These are phyloP conservation scores for Trametes pubescens DNA, from an alignment of 1,284 basidiomycete genomes.

Conservation along the genomic window DNA sequence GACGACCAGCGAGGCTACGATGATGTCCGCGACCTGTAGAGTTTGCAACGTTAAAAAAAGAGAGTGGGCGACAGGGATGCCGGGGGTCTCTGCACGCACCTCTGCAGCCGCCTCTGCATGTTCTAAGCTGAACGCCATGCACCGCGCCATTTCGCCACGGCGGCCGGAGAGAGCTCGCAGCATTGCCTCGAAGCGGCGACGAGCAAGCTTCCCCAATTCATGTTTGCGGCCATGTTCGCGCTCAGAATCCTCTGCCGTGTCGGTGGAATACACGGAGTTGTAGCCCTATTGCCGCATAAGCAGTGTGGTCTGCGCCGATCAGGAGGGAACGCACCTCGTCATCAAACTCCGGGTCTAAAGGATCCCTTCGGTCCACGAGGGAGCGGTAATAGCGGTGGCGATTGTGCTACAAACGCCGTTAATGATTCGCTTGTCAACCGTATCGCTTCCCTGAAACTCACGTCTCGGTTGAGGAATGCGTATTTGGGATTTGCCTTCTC, in stretches of 20 bases:
- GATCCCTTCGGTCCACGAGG: conserved; percentile 71
- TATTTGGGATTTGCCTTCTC: conserved; percentile 87
- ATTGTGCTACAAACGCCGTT: conserved; percentile 63
- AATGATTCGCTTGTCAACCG: neutral
- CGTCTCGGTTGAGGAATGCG: conserved; percentile 78
- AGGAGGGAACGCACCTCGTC: conserved; percentile 73
- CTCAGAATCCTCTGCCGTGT: conserved; percentile 95
- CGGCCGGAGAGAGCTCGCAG: conserved; percentile 87
- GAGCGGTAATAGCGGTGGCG: conserved; percentile 85
- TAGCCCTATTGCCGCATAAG: conserved; percentile 68
- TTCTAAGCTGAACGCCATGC: conserved; percentile 95
- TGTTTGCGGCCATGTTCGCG: conserved; percentile 79
- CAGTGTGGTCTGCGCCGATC: neutral
- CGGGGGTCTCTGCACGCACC: conserved; percentile 52
- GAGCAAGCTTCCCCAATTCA: conserved; percentile 78
- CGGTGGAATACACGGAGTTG: conserved; percentile 92
- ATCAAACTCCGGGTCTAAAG: conserved; percentile 75
- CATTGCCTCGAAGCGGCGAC: conserved; percentile 89
- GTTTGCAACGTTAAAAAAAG: neutral
- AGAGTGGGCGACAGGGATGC: conserved; percentile 14
- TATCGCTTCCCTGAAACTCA: conserved; percentile 47
- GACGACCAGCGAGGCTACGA: conserved; percentile 84
- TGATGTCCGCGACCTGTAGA: conserved; percentile 82
- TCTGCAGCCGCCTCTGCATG: conserved; percentile 94
- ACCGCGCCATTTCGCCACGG: conserved; percentile 90